Conservation (phyloP, 106 monocot genomes). For the Allium sativum region DNA sequence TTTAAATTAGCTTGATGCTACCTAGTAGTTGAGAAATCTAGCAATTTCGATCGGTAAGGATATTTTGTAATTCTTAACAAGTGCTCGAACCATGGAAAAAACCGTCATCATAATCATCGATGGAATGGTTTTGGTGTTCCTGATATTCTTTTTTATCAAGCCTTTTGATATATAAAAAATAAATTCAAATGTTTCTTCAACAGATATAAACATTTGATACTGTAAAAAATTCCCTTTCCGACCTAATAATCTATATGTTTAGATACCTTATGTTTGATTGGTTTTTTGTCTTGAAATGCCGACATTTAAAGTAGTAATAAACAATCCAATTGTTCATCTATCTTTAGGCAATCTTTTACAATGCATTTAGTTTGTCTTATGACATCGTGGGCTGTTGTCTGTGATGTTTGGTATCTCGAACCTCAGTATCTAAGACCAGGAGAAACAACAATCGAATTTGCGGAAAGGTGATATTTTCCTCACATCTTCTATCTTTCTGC, state of each 20-base stretch:
- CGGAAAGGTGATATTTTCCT: conserved; percentile 57
- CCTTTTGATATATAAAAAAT: neutral
- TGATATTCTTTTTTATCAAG: neutral
- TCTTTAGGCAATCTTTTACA: conserved; percentile 85
- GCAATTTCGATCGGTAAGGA: neutral
- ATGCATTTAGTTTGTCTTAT: conserved; percentile 84
- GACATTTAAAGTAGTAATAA: neutral
- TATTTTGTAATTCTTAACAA: neutral
- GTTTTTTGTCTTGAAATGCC: neutral
- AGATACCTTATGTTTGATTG: neutral
- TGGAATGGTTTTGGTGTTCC: too few relatives aligned
- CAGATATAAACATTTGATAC: neutral
- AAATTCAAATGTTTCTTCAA: neutral
- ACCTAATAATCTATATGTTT: neutral
- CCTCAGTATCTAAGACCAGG: conserved; percentile 79
- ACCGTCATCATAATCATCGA: too few relatives aligned
- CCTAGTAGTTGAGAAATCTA: neutral
- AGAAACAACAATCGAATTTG: conserved; percentile 91
- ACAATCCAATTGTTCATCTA: neutral
- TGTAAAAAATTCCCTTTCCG: neutral
- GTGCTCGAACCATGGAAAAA: neutral
- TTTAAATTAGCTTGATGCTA: neutral
- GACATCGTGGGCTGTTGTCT: conserved; percentile 99
- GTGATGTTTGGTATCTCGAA: conserved; percentile 98
- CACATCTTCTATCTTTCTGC: neutral